Evolutionary conservation across 1,284 basidiomycete genomes (phyloP).

Genomic region (Sanghuangporus baumii): DNA sequence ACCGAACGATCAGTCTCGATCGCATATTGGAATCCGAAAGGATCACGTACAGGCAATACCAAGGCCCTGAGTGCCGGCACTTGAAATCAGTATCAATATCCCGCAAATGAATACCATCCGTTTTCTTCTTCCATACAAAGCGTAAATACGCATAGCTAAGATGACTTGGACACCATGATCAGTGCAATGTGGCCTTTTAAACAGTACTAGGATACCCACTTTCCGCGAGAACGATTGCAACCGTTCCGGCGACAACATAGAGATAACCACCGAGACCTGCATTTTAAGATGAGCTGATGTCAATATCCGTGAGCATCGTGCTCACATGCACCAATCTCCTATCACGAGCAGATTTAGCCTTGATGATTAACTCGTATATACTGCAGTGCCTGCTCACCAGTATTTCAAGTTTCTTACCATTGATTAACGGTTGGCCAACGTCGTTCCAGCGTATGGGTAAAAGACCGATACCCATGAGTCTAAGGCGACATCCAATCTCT

Average conservation of each 20-base stretch:
- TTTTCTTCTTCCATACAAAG: slow-evolving; percentile 3
- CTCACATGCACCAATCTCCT: background rate
- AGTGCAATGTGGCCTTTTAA: background rate
- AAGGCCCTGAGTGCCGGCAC: background rate
- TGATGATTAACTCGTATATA: too few relatives aligned
- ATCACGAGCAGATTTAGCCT: background rate
- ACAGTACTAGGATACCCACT: background rate
- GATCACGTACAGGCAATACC: background rate
- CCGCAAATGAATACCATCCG: background rate
- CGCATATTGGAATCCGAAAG: background rate
- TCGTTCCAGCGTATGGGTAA: slow-evolving; percentile 1
- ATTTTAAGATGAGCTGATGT: too few relatives aligned
- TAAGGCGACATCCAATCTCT: background rate
- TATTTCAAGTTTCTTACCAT: background rate
- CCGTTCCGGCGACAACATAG: background rate
- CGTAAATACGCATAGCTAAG: background rate
- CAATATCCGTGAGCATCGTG: background rate
- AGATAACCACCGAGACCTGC: slow-evolving; percentile 4
- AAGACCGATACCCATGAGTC: background rate
- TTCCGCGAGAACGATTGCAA: background rate
- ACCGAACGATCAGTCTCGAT: too few relatives aligned
- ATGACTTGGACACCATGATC: background rate
- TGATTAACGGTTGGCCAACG: background rate
- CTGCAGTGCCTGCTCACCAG: background rate
- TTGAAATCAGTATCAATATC: slow-evolving; percentile 1